Conservation (phyloP, 495 filamentous ascomycete genomes). For the Aspergillus olivimuriae region DNA sequence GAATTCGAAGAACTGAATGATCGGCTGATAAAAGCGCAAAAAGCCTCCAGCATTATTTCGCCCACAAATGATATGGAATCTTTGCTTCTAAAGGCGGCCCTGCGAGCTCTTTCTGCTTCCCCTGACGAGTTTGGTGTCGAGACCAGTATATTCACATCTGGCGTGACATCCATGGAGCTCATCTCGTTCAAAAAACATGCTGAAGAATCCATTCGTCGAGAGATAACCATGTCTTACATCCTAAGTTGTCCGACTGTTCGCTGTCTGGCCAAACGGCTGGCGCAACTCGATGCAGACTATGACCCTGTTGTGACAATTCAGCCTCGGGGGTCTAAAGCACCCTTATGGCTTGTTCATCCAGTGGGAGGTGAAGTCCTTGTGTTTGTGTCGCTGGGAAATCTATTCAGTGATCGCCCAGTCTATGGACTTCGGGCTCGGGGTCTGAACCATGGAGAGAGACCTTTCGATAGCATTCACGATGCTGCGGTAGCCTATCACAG, state of each 20-base stretch:
- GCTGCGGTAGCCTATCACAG: constrained; percentile 31
- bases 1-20: not conserved
- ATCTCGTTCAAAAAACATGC: not conserved
- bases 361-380: constrained; percentile 52
- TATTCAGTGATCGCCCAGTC: constrained; percentile 43
- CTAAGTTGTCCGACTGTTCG: constrained; percentile 34
- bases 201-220: not conserved
- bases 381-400: constrained; percentile 44
- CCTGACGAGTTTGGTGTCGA: not conserved
- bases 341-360: constrained; percentile 53
- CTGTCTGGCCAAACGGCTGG: constrained; percentile 14
- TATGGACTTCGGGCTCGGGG: constrained; percentile 50
- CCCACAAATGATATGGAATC: not conserved
- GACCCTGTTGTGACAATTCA: constrained; percentile 43
- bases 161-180: not conserved
- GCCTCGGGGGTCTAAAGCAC: constrained; percentile 27
- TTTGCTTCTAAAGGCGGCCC: not conserved
- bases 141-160: not conserved
- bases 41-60: not conserved
- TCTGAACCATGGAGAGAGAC: constrained; percentile 35
- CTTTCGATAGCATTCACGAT: constrained; percentile 31
- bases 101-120: not conserved
- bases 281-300: constrained; percentile 23
- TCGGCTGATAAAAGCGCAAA: not conserved
- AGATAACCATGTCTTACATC: constrained; percentile 9